phyloP scores from a whole-genome alignment of 2,329 filamentous ascomycete genomes.

The Aspergillus latus region DNA sequence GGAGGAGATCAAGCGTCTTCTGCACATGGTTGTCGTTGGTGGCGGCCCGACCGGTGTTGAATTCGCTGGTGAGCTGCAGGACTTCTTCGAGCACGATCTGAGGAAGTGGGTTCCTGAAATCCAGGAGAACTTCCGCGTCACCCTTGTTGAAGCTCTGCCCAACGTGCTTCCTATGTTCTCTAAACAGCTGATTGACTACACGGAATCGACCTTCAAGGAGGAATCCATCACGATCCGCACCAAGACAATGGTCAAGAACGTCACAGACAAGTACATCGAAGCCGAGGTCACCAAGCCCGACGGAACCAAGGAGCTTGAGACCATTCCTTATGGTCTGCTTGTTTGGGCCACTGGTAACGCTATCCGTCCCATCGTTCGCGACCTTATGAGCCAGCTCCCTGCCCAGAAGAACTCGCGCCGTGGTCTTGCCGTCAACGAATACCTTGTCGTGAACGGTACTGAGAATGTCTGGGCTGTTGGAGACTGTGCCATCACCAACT shows the following conservation, averaged over 20 bases:
- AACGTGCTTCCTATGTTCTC: constrained; percentile 96
- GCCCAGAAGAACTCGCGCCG: constrained; percentile 94
- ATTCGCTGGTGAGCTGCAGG: constrained; percentile 96
- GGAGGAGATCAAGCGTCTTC: constrained; percentile 86
- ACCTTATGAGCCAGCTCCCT: constrained; percentile 87
- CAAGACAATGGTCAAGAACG: constrained; percentile 98
- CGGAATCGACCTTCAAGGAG: constrained; percentile 97
- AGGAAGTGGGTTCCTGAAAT: constrained; percentile 98
- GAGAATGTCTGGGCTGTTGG: constrained; percentile 98
- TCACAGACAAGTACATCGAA: constrained; percentile 89
- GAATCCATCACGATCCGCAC: constrained; percentile 97
- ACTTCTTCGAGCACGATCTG: constrained; percentile 98
- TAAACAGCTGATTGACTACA: constrained; percentile 99
- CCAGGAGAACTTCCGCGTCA: constrained; percentile 91
- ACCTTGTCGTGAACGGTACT: constrained; percentile 94
- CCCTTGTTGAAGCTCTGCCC: constrained; percentile 92
- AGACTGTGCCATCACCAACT: constrained; percentile 96
- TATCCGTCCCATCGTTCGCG: constrained; percentile 81
- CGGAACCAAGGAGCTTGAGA: constrained; percentile 76
- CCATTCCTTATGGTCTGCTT: constrained; percentile 89
- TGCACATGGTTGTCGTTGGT: constrained; percentile 96
- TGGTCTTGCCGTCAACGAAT: constrained; percentile 95
- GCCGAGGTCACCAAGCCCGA: constrained; percentile 79
- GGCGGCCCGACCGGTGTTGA: constrained; percentile 96
- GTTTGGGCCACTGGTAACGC: constrained; percentile 99